These are phyloP conservation scores for Calendula officinalis DNA, from an alignment of 129 eudicot species.

Conservation along the genomic window DNA sequence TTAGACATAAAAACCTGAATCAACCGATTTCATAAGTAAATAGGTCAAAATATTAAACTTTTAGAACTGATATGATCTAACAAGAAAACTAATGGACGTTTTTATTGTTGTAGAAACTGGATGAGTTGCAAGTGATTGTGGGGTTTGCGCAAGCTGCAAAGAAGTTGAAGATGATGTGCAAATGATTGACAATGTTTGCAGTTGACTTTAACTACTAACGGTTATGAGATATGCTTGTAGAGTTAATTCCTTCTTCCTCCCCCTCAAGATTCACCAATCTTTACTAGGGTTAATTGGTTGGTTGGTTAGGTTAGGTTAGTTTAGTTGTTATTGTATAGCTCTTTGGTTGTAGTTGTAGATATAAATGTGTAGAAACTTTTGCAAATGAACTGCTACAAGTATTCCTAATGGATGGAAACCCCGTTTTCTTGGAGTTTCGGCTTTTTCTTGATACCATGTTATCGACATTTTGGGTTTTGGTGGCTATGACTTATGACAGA, in stretches of 20 bases:
- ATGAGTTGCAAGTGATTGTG: slow-evolving; percentile 61
- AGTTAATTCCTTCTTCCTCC: slow-evolving; percentile 14
- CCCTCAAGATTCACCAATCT: neutral
- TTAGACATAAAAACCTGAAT: no score
- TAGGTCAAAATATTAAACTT: no score
- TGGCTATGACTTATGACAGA: no score
- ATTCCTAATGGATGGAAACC: neutral
- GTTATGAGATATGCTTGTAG: slow-evolving; percentile 15
- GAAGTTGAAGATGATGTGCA: slow-evolving; percentile 53
- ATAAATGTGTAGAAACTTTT: neutral
- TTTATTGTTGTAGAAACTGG: slow-evolving; percentile 52
- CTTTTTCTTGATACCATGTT: no score
- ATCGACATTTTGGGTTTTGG: no score
- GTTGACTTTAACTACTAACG: slow-evolving; percentile 32
- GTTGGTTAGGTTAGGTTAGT: neutral
- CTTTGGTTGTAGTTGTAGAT: slow-evolving; percentile 22
- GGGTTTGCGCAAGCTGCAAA: slow-evolving; percentile 63
- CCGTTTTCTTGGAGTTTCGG: neutral
- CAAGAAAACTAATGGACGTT: neutral
- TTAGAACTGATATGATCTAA: no score
- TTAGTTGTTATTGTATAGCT: slow-evolving; percentile 3
- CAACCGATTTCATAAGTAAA: no score
- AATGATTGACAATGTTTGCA: slow-evolving; percentile 32
- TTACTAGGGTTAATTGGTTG: neutral
- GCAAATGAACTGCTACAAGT: neutral